Evolutionary conservation across 306 rosid genomes (phyloP).

Genomic region (Cicer pinnatifidum): DNA sequence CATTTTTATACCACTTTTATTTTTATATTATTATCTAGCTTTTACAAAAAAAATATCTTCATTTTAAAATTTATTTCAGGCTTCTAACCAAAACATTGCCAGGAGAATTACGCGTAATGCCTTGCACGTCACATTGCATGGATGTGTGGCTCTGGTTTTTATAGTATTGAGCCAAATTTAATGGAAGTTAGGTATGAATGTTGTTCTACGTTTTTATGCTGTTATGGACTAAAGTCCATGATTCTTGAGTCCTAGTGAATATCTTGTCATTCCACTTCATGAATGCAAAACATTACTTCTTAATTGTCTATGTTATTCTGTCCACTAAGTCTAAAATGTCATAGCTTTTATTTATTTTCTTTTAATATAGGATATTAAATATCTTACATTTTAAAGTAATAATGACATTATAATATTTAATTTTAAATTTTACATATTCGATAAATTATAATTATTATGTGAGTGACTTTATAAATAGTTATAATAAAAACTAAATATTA

Average conservation of each 20-base stretch:
- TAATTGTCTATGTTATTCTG: neutral
- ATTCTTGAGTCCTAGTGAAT: constrained; percentile 4
- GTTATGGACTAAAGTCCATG: neutral
- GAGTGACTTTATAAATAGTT: too few species aligned
- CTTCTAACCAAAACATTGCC: too few species aligned
- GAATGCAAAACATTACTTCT: constrained; percentile 3
- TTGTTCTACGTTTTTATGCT: neutral
- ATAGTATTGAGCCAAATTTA: neutral
- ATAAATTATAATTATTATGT: too few species aligned
- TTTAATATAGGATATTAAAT: neutral
- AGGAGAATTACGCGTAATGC: neutral
- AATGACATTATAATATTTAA: too few species aligned
- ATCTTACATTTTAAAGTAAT: too few species aligned
- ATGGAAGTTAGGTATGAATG: neutral
- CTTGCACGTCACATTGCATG: constrained; percentile 32
- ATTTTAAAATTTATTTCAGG: too few species aligned
- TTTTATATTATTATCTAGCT: too few species aligned
- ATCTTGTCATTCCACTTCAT: constrained; percentile 37
- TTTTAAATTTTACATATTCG: too few species aligned
- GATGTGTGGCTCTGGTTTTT: constrained; percentile 24
- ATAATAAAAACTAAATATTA: too few species aligned
- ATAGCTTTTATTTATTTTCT: neutral
- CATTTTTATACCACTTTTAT: too few species aligned
- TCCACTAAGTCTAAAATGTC: neutral
- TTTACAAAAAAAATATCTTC: too few species aligned